Percentiles rank a stretch among this genome's conserved stretches.
Conservation (phyloP, 2,329 filamentous ascomycete genomes). For the Emergomyces orientalis region DNA sequence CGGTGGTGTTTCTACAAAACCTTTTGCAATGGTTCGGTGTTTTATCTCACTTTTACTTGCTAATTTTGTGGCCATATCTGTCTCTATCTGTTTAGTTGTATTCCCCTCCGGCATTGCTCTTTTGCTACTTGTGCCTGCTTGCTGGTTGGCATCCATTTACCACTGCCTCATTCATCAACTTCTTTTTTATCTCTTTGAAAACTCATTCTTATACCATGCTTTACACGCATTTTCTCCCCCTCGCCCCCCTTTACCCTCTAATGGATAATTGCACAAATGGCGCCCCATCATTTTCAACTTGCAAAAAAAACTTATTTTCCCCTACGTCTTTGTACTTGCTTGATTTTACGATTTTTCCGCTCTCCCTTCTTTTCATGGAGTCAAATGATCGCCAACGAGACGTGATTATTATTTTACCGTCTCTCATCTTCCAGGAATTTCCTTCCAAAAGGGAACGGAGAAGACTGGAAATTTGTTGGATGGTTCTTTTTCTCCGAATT, state of each 20-base stretch:
- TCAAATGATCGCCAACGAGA: not conserved
- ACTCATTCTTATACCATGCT: not conserved
- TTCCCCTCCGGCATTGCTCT: slow-evolving; percentile 2
- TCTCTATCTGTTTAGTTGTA: slow-evolving; percentile 9
- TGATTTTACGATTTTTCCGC: too few species aligned
- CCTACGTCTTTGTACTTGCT: too few species aligned
- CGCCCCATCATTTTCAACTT: not conserved
- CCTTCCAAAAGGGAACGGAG: not conserved
- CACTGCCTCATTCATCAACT: not conserved
- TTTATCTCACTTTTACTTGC: slow-evolving; percentile 6
- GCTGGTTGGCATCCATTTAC: not conserved
- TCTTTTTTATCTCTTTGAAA: not conserved
- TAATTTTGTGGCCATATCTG: slow-evolving; percentile 6
- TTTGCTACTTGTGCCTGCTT: not conserved
- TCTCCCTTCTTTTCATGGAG: not conserved
- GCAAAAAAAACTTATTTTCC: not conserved
- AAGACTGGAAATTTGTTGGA: not conserved
- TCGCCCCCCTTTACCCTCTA: not conserved
- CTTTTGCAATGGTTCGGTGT: slow-evolving; percentile 1
- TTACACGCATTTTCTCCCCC: not conserved
- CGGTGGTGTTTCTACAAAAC: not conserved
- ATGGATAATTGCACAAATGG: not conserved
- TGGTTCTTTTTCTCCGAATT: not conserved
- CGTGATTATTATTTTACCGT: not conserved
- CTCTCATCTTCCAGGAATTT: not conserved